Evolutionary conservation across 768 basidiomycete species (phyloP).

Genomic region (Leccinum uliginosum): DNA sequence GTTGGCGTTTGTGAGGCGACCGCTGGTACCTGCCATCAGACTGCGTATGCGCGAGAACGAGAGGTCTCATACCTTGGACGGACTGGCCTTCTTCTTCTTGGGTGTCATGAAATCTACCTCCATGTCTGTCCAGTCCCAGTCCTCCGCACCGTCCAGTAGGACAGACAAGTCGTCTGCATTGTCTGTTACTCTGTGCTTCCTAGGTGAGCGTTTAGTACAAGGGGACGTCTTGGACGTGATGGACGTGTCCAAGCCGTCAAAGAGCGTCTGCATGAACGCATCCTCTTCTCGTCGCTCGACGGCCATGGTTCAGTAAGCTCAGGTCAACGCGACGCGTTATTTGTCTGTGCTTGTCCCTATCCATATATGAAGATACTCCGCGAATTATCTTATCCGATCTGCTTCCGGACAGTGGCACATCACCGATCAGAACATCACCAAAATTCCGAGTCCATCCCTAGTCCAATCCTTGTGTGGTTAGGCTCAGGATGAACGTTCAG

Average conservation of each 20-base stretch:
- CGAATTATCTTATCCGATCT: slow-evolving; percentile 14
- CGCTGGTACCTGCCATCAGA: slow-evolving; percentile 6
- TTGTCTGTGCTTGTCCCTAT: slow-evolving; percentile 10
- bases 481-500: background rate
- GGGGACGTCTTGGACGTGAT: slow-evolving; percentile 39
- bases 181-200: slow-evolving; percentile 16
- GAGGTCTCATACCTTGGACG: slow-evolving; percentile 13
- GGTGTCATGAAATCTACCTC: slow-evolving; percentile 48
- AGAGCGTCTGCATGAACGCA: slow-evolving; percentile 52
- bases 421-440: background rate
- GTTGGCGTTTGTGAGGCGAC: slow-evolving; percentile 11
- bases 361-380: slow-evolving; percentile 1
- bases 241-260: slow-evolving; percentile 48
- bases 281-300: slow-evolving; percentile 45
- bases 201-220: slow-evolving; percentile 23
- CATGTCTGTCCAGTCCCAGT: slow-evolving; percentile 67
- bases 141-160: slow-evolving; percentile 62
- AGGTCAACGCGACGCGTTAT: slow-evolving; percentile 24
- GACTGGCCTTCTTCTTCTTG: slow-evolving; percentile 38
- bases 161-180: slow-evolving; percentile 35
- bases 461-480: background rate
- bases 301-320: slow-evolving; percentile 29
- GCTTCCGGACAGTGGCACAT: background rate
- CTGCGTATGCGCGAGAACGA: background rate
- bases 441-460: background rate